Percentiles rank a stretch among this genome's conserved stretches.
phyloP scores from a whole-genome alignment of 495 filamentous ascomycete species.

The Amphirosellinia nigrospora region DNA sequence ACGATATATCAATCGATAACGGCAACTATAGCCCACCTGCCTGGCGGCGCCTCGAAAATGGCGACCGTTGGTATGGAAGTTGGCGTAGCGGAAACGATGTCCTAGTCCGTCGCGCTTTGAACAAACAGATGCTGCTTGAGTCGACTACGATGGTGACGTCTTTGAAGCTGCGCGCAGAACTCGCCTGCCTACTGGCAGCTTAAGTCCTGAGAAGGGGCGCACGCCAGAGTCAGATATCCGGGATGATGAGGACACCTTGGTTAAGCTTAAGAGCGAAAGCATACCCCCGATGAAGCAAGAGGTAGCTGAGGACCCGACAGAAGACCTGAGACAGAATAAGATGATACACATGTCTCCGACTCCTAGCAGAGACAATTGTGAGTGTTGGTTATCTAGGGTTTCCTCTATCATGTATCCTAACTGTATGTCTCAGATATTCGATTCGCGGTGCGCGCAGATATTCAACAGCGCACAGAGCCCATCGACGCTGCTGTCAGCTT shows the following conservation, averaged over 20 bases:
- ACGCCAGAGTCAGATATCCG: constrained; percentile 53
- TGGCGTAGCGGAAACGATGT: constrained; percentile 53
- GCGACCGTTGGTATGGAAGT: constrained; percentile 61
- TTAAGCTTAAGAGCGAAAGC: constrained; percentile 43
- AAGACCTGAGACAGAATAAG: constrained; percentile 31
- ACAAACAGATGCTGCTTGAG: constrained; percentile 25
- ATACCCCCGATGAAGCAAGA: constrained; percentile 20
- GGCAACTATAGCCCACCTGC: constrained; percentile 64
- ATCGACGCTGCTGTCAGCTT: constrained; percentile 75
- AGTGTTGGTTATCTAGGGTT: constrained; percentile 20
- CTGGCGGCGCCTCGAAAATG: constrained; percentile 59
- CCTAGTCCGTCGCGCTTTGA: constrained; percentile 33
- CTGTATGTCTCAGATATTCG: constrained; percentile 70
- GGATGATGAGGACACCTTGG: constrained; percentile 38
- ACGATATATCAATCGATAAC: constrained; percentile 44
- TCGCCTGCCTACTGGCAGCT: constrained; percentile 56
- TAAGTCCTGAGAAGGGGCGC: constrained; percentile 57
- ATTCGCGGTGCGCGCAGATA: constrained; percentile 83
- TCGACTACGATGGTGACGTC: constrained; percentile 43
- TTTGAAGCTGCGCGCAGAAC: constrained; percentile 57
- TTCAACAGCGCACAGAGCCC: constrained; percentile 84
- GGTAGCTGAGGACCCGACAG: constrained; percentile 11
- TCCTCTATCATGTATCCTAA: constrained; percentile 26
- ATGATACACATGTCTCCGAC: constrained; percentile 37
- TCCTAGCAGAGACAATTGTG: constrained; percentile 44